Evolutionary conservation across 805 yeast genomes (phyloP).

Genomic region (Citeromyces matritensis): DNA sequence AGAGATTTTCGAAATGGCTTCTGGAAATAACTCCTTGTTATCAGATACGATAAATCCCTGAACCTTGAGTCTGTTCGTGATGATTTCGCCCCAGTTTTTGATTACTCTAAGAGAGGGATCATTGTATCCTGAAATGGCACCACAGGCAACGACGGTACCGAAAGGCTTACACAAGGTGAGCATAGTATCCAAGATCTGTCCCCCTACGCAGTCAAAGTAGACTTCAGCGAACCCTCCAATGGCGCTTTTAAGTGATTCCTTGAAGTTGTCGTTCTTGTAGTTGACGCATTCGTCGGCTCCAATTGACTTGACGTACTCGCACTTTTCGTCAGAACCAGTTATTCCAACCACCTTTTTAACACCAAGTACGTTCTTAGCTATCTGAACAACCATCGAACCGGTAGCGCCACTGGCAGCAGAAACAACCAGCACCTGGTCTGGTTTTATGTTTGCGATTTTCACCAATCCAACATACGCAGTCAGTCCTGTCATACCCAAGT

Average conservation of each 20-base stretch:
- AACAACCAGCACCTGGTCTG: slow-evolving; percentile 30
- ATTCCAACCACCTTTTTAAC: slow-evolving; percentile 45
- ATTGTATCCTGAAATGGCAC: slow-evolving; percentile 46
- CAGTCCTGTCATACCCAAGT: slow-evolving; percentile 40
- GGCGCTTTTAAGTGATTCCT: slow-evolving; percentile 18
- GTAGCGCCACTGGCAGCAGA: slow-evolving; percentile 69
- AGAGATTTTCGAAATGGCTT: slow-evolving; percentile 19
- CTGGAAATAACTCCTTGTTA: slow-evolving; percentile 17
- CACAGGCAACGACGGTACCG: slow-evolving; percentile 43
- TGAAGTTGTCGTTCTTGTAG: slow-evolving; percentile 28
- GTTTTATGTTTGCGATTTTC: slow-evolving; percentile 29
- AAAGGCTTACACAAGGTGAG: slow-evolving; percentile 19
- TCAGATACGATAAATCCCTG: slow-evolving; percentile 40
- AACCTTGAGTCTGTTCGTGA: slow-evolving; percentile 32
- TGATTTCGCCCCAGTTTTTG: slow-evolving; percentile 24
- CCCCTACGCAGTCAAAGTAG: slow-evolving; percentile 54
- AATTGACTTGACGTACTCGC: slow-evolving; percentile 33
- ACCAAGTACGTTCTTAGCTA: slow-evolving; percentile 35
- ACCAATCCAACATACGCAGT: slow-evolving; percentile 46
- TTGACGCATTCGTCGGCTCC: slow-evolving; percentile 40
- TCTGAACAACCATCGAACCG: slow-evolving; percentile 43
- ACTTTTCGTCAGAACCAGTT: slow-evolving; percentile 44
- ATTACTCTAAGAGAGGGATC: slow-evolving; percentile 19
- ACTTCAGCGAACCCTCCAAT: slow-evolving; percentile 34
- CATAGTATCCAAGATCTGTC: slow-evolving; percentile 32